Conservation (phyloP, 2,329 filamentous ascomycete species). For the Aureobasidium pullulans region DNA sequence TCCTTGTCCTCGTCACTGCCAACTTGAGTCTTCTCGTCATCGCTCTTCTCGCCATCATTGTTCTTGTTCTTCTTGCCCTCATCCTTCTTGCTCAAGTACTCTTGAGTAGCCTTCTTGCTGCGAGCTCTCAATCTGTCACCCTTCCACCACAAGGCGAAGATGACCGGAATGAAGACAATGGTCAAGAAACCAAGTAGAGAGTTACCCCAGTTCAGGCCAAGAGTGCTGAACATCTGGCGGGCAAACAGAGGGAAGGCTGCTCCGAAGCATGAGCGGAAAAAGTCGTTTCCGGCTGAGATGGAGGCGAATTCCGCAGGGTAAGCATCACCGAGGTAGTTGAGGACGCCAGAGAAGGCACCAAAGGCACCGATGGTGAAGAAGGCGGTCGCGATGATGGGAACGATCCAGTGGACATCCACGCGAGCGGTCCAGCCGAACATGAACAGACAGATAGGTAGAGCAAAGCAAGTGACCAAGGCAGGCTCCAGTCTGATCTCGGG, state of each 20-base stretch:
- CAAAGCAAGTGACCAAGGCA: slow-evolving; percentile 32
- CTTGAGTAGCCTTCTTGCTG: slow-evolving; percentile 6
- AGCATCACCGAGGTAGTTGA: slow-evolving; percentile 58
- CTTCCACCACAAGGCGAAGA: slow-evolving; percentile 6
- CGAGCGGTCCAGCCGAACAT: slow-evolving; percentile 38
- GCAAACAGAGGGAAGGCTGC: slow-evolving; percentile 44
- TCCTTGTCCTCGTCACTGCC: slow-evolving; percentile 7
- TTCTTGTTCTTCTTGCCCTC: neutral
- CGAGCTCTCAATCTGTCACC: slow-evolving; percentile 3
- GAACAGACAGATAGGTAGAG: slow-evolving; percentile 37
- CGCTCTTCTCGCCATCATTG: neutral
- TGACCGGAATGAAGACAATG: slow-evolving; percentile 10
- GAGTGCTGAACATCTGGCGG: slow-evolving; percentile 10
- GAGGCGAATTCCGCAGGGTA: slow-evolving; percentile 53
- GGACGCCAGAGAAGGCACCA: neutral
- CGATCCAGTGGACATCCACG: slow-evolving; percentile 32
- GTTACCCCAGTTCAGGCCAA: slow-evolving; percentile 11
- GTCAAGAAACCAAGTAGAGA: slow-evolving; percentile 9
- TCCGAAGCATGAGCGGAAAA: slow-evolving; percentile 51
- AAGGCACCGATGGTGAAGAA: slow-evolving; percentile 19
- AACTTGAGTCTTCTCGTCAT: slow-evolving; percentile 1
- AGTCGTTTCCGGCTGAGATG: slow-evolving; percentile 58
- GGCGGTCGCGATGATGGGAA: slow-evolving; percentile 32
- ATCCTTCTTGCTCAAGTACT: neutral
- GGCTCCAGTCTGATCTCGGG: slow-evolving; percentile 35